Evolutionary conservation across 352 stramenopile genomes (phyloP), one percentile per base, ranked within the genome.

Genomic region (Globisporangium nagaii): DNA sequence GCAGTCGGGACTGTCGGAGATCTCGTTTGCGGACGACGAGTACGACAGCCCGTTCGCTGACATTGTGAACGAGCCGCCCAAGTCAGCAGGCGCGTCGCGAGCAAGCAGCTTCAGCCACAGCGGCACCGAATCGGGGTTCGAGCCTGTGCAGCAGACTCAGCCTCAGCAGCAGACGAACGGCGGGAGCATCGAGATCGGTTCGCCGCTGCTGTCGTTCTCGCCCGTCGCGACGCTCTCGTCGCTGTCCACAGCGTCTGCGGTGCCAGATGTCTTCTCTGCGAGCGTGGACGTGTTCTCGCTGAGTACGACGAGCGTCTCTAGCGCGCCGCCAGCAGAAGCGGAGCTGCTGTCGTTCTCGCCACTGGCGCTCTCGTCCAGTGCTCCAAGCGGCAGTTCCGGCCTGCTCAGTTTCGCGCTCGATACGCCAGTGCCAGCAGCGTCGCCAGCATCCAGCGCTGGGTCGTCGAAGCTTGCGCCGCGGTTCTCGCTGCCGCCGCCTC

Each of bases 121-220:
- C 46, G 30, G 44, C 20, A 31, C 24, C 25, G 19, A 17, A 20
- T 15, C 20, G 17, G 6, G 25, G 22, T 43, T 52, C 10, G 40
- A 43, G 30, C 15, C 22, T 22, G 20, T 8, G 10, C 41, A 36
- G 12, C 53, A 37, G 32, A 28, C 49, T 36, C 24, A 54, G 19
- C 30, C 49, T 12, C 42, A 45, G n/a, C n/a, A n/a, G n/a, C n/a
- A n/a, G 32, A n/a, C 25, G 17, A 37, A 6, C 24, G 13, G 37
- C 3, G 25, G 46, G 50, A 19, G 41, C 22, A 13, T 40, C 40
- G 15, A 20, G 3, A 36, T 55, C 1, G 56, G 35, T 2, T 71
- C 65, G 7, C 69, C 62, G 32, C 42, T 80, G 15, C 57, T 83
- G 52, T 63, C 58, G 8, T 80, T 83, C 45, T 80, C 70, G 11